phyloP scores from a whole-genome alignment of 2,329 filamentous ascomycete genomes.

The Colletotrichum sp. region DNA sequence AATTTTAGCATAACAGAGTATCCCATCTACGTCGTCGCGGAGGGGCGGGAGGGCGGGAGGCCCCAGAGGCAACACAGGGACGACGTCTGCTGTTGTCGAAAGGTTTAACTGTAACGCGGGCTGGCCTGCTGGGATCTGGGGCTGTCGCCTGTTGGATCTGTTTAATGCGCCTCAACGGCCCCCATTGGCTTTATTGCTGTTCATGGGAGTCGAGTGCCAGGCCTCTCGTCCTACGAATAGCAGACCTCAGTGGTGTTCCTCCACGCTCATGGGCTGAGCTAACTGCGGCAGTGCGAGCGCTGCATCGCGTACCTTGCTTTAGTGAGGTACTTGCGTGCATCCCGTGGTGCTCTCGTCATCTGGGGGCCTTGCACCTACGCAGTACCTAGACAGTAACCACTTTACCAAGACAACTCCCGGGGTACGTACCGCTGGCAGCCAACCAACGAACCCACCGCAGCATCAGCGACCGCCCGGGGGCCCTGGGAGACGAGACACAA shows the following conservation, averaged over 20 bases:
- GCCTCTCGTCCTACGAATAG: background rate
- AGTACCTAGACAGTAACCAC: background rate
- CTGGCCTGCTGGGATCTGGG: background rate
- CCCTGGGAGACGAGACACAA: constrained; percentile 1
- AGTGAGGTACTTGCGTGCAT: background rate
- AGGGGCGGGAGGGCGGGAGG: constrained; percentile 2
- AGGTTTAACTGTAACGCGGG: background rate
- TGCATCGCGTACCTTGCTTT: constrained; percentile 18
- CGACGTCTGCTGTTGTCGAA: background rate
- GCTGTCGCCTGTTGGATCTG: background rate
- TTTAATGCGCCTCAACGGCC: background rate
- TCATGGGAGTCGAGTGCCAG: background rate
- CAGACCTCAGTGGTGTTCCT: background rate
- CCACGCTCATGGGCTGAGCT: background rate
- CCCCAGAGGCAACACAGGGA: background rate
- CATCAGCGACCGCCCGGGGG: background rate
- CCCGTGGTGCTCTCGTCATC: background rate
- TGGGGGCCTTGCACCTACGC: background rate
- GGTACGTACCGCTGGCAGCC: background rate
- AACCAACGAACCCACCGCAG: background rate
- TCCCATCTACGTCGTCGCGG: background rate
- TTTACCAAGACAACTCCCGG: background rate
- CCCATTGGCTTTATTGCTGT: background rate
- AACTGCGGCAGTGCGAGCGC: constrained; percentile 5
- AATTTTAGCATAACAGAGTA: background rate